Evolutionary conservation across 805 yeast genomes (phyloP).

Genomic region (Diddensiella transvaalensis): DNA sequence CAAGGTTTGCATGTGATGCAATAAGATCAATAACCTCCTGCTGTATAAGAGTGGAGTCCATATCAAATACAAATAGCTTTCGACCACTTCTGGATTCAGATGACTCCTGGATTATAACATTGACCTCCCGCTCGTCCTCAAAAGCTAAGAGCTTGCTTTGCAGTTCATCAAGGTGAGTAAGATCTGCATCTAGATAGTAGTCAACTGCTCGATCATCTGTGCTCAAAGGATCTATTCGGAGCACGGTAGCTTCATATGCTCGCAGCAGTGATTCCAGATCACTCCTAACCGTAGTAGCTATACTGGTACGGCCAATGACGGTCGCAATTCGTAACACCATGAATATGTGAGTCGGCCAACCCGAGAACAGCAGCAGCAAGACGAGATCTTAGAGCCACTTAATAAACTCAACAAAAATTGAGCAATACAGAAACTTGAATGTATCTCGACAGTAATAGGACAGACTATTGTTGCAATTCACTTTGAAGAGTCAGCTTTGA

Average conservation of each 20-base stretch:
- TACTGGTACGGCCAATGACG: not conserved
- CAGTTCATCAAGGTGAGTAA: slow-evolving; percentile 20
- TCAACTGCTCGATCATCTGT: slow-evolving; percentile 41
- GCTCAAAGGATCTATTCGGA: slow-evolving; percentile 19
- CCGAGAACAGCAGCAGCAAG: too few relatives aligned
- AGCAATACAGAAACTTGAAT: too few relatives aligned
- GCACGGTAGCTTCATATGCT: slow-evolving; percentile 18
- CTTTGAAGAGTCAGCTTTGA: too few relatives aligned
- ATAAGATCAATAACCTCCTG: slow-evolving; percentile 96
- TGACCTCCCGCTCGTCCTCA: slow-evolving; percentile 33
- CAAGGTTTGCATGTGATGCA: slow-evolving; percentile 91
- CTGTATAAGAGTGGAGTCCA: slow-evolving; percentile 95
- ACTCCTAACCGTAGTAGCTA: not conserved
- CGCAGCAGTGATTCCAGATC: slow-evolving; percentile 19
- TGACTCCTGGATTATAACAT: slow-evolving; percentile 42
- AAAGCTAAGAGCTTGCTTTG: slow-evolving; percentile 25
- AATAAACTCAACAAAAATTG: too few relatives aligned
- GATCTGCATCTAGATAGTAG: slow-evolving; percentile 27
- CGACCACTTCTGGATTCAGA: slow-evolving; percentile 35
- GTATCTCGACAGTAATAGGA: too few relatives aligned
- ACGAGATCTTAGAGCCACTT: too few relatives aligned
- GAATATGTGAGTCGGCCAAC: too few relatives aligned
- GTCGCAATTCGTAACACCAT: slow-evolving; percentile 4
- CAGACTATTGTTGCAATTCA: too few relatives aligned
- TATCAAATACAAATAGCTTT: slow-evolving; percentile 82